Conservation (phyloP, 768 basidiomycete genomes). For the Amanita phalloides region DNA sequence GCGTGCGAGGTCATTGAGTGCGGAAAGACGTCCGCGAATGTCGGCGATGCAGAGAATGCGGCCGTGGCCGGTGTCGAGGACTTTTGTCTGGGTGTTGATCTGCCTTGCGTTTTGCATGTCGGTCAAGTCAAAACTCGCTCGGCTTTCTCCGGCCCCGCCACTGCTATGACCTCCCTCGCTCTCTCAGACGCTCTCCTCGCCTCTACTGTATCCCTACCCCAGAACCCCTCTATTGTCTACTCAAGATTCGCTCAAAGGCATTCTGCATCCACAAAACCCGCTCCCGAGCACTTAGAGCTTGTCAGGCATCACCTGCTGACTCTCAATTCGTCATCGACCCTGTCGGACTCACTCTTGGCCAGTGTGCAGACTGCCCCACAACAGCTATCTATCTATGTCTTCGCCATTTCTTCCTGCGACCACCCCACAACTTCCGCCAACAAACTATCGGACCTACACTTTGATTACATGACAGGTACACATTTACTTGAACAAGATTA, state of each 20-base stretch:
- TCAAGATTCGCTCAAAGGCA: slow-evolving; percentile 27
- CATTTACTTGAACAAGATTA: slow-evolving; percentile 7
- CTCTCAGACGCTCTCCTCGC: slow-evolving; percentile 13
- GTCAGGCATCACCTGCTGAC: slow-evolving; percentile 40
- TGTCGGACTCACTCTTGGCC: slow-evolving; percentile 42
- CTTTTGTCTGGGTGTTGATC: slow-evolving; percentile 69
- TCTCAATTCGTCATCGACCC: slow-evolving; percentile 22
- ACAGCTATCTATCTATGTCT: slow-evolving; percentile 42
- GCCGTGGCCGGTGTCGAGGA: slow-evolving; percentile 72
- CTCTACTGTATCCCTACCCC: slow-evolving; percentile 31
- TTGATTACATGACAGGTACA: slow-evolving; percentile 46
- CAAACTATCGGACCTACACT: slow-evolving; percentile 24
- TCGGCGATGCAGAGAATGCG: slow-evolving; percentile 94
- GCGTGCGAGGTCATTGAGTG: slow-evolving; percentile 82
- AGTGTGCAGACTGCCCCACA: slow-evolving; percentile 35
- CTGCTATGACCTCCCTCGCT: slow-evolving; percentile 9
- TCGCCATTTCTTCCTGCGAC: slow-evolving; percentile 32
- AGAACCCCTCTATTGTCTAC: slow-evolving; percentile 38
- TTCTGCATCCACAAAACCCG: slow-evolving; percentile 12
- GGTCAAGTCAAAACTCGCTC: slow-evolving; percentile 7
- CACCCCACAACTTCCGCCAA: slow-evolving; percentile 18
- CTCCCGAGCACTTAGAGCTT: slow-evolving; percentile 37
- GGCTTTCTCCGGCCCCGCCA: slow-evolving; percentile 12
- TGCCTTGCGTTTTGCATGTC: slow-evolving; percentile 39
- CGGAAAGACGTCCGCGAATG: slow-evolving; percentile 78